Percentiles rank a stretch among this genome's conserved stretches.
phyloP scores from a whole-genome alignment of 2,329 filamentous ascomycete genomes.

The Xylaria digitata region DNA sequence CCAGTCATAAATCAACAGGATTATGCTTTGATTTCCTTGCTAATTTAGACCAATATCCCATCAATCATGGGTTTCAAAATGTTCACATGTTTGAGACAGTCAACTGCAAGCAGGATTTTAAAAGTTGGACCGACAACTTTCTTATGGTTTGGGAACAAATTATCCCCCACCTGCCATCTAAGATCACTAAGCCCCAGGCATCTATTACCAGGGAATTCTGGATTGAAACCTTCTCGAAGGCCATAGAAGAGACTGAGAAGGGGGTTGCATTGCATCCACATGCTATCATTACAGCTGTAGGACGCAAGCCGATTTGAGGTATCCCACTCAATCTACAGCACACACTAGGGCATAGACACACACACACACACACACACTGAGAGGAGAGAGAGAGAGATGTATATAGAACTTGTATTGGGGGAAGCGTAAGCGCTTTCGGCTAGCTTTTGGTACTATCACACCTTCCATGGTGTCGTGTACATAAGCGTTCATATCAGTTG shows the following conservation, averaged over 20 bases:
- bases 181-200: slow-evolving; percentile 31
- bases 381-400: too few species aligned
- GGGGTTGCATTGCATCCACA: slow-evolving; percentile 41
- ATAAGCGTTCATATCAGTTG: too few species aligned
- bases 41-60: slow-evolving; percentile 14
- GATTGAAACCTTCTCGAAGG: slow-evolving; percentile 38
- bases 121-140: slow-evolving; percentile 47
- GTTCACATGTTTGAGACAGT: slow-evolving; percentile 8
- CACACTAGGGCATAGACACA: too few species aligned
- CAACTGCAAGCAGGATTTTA: slow-evolving; percentile 39
- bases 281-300: slow-evolving; percentile 27
- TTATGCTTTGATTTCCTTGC: slow-evolving; percentile 1
- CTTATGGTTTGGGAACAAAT: slow-evolving; percentile 47
- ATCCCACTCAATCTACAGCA: too few species aligned
- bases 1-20: slow-evolving; percentile 5
- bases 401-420: too few species aligned
- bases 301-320: slow-evolving; percentile 15
- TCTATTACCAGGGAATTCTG: slow-evolving; percentile 42
- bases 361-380: too few species aligned
- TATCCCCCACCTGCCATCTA: slow-evolving; percentile 36
- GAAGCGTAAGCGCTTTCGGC: too few species aligned
- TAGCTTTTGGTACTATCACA: too few species aligned
- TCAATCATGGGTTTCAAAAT: slow-evolving; percentile 21
- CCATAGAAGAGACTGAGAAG: slow-evolving; percentile 43
- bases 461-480: too few species aligned